These are phyloP conservation scores for Crithidia brevicula DNA, from an alignment of 208 protist genomes.

Conservation along the genomic window DNA sequence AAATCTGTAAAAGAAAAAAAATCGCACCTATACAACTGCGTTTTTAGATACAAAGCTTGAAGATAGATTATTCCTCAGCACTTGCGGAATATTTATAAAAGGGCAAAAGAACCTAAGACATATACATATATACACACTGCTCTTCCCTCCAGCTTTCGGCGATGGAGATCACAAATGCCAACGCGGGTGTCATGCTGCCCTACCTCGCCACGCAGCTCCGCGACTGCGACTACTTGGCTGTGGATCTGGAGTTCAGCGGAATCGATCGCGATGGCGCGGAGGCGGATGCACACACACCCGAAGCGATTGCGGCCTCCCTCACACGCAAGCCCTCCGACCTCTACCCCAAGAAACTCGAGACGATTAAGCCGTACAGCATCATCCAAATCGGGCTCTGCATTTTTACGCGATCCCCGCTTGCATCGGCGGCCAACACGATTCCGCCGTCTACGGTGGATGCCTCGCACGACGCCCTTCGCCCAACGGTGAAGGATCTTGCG, in stretches of 20 bases:
- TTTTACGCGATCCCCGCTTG: constrained; percentile 28
- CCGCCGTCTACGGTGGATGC: too few species aligned
- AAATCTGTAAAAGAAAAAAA: neutral
- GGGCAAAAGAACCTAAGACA: too few species aligned
- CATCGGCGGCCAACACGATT: neutral
- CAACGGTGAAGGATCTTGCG: neutral
- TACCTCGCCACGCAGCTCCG: constrained; percentile 33
- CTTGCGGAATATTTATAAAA: too few species aligned
- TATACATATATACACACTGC: neutral
- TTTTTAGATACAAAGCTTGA: too few species aligned
- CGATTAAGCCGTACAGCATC: constrained; percentile 38
- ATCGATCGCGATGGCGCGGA: constrained; percentile 32
- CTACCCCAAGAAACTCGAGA: constrained; percentile 46
- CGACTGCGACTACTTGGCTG: constrained; percentile 43
- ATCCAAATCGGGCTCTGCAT: constrained; percentile 72
- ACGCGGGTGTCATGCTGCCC: constrained; percentile 27
- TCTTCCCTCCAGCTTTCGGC: neutral
- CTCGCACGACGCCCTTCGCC: neutral
- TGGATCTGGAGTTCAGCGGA: constrained; percentile 77
- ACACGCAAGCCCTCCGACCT: constrained; percentile 30
- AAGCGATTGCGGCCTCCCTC: constrained; percentile 21
- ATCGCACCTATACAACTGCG: neutral
- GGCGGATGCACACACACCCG: neutral
- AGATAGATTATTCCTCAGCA: too few species aligned
- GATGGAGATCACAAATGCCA: constrained; percentile 52